Conservation (phyloP, 768 basidiomycete genomes). For the Pisolithus tinctorius region DNA sequence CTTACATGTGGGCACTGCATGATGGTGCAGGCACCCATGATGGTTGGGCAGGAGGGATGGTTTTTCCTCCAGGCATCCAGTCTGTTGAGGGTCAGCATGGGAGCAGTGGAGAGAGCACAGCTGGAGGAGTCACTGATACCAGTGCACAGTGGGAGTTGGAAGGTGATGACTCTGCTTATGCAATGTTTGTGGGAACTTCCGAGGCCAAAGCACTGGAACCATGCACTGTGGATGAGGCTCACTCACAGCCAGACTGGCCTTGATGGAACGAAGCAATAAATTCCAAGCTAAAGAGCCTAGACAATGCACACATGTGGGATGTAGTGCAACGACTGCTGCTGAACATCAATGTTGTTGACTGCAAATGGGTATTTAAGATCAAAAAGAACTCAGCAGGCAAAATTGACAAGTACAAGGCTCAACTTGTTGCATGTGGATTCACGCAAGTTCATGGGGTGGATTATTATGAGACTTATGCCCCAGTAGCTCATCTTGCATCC, state of each 20-base stretch:
- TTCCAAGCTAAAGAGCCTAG: neutral
- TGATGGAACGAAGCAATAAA: slow-evolving; percentile 3
- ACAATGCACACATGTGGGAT: neutral
- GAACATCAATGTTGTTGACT: neutral
- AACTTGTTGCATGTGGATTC: slow-evolving; percentile 2
- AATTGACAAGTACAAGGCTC: neutral
- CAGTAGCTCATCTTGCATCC: neutral
- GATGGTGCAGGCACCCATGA: neutral
- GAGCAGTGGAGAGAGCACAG: too few species aligned
- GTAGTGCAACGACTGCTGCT: neutral
- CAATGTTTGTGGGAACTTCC: neutral
- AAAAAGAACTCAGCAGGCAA: neutral
- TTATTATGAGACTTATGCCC: slow-evolving; percentile 1
- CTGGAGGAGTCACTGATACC: too few species aligned
- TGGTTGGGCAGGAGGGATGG: neutral
- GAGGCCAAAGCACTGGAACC: neutral
- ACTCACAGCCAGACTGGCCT: neutral
- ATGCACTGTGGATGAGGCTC: neutral
- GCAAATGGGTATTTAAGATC: neutral
- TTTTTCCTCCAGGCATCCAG: too few species aligned
- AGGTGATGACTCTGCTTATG: neutral
- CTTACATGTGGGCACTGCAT: too few species aligned
- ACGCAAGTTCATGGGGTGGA: slow-evolving; percentile 6
- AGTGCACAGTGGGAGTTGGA: too few species aligned
- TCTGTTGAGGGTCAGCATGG: too few species aligned